phyloP scores from a whole-genome alignment of 106 monocot species.

The Narthecium ossifragum region DNA sequence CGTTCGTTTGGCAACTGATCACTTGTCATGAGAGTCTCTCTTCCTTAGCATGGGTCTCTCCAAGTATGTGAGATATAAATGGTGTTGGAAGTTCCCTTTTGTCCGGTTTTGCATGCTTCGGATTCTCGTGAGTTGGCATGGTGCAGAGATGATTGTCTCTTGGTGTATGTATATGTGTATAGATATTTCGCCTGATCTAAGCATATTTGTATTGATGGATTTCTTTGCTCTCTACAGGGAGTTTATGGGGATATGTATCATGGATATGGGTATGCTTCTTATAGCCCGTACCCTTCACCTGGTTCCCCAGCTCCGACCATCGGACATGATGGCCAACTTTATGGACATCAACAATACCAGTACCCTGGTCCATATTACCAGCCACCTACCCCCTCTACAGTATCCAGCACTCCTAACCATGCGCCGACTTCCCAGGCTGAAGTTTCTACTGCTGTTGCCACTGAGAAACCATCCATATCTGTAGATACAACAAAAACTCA shows the following conservation, averaged over 20 bases:
- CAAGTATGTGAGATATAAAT: no score
- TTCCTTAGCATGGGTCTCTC: no score
- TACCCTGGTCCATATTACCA: constrained; percentile 42
- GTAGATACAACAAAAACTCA: constrained; percentile 28
- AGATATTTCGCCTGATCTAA: no score
- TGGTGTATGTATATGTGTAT: no score
- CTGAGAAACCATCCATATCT: constrained; percentile 20
- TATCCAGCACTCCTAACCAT: constrained; percentile 12
- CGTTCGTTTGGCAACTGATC: no score
- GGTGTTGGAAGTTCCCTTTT: no score
- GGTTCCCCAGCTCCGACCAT: constrained; percentile 46
- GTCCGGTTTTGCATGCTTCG: no score
- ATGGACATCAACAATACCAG: constrained; percentile 56
- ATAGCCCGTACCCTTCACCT: constrained; percentile 43
- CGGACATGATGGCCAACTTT: constrained; percentile 51
- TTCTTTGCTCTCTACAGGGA: constrained; percentile 30
- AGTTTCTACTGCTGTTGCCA: constrained; percentile 19
- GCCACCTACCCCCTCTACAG: constrained; percentile 27
- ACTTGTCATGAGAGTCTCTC: no score
- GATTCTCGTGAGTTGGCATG: no score
- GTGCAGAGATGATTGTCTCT: no score
- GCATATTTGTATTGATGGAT: no score
- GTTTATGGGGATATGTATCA: constrained; percentile 67
- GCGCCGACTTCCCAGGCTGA: constrained; percentile 15
- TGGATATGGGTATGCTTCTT: constrained; percentile 60